These are phyloP conservation scores for Sonneratia alba DNA, from an alignment of 345 rosid genomes.

Conservation along the genomic window DNA sequence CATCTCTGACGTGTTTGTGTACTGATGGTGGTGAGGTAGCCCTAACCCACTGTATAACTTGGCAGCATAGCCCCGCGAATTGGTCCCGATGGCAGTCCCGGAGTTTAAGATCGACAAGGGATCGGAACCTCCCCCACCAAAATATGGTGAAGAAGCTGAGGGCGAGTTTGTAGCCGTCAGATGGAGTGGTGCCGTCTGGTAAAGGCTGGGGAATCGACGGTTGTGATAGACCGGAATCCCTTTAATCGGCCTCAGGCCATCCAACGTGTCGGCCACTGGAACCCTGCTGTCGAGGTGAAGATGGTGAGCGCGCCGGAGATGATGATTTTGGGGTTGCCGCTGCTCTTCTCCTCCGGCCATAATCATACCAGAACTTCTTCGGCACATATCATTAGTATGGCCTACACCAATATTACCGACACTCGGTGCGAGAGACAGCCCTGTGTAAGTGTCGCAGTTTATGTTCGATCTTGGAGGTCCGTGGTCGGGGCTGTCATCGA, in stretches of 20 bases:
- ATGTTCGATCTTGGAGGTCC: conserved; percentile 14
- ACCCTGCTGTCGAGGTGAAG: background rate
- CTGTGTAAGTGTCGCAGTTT: conserved; percentile 18
- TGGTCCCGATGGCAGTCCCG: background rate
- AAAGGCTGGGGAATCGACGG: conserved; percentile 49
- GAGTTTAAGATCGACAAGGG: conserved; percentile 37
- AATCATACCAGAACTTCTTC: background rate
- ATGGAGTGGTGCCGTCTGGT: conserved; percentile 25
- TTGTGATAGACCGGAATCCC: conserved; percentile 78
- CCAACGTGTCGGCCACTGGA: conserved; percentile 12
- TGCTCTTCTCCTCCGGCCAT: background rate
- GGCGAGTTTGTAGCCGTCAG: conserved; percentile 12
- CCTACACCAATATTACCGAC: background rate
- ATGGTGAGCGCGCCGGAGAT: background rate
- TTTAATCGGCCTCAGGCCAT: conserved; percentile 53
- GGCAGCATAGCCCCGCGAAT: conserved; percentile 1
- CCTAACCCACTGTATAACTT: conserved; percentile 5
- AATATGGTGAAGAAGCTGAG: conserved; percentile 26
- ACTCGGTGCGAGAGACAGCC: conserved; percentile 33
- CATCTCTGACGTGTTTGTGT: conserved; percentile 19
- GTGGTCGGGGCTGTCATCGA: background rate
- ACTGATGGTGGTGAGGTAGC: conserved; percentile 20
- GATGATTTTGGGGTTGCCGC: background rate
- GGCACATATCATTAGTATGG: background rate
- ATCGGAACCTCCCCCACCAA: conserved; percentile 34